Evolutionary conservation across 306 rosid genomes (phyloP).

Genomic region (Notholithocarpus densiflorus): DNA sequence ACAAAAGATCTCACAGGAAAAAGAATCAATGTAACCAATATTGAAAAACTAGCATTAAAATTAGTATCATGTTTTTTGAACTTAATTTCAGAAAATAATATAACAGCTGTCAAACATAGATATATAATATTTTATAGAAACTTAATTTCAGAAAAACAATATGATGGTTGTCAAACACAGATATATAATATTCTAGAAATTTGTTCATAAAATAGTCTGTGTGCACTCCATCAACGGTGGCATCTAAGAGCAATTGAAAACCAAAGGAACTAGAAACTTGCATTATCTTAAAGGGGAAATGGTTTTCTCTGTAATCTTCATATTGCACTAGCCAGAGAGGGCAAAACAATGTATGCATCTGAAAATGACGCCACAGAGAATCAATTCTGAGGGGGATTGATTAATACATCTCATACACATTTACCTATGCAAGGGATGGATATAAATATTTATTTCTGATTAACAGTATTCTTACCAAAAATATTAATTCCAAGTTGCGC

Average conservation of each 20-base stretch:
- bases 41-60: not conserved
- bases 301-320: not conserved
- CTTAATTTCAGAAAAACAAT: no score
- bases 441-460: not conserved
- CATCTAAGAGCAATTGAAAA: not conserved
- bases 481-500: slow-evolving; percentile 83
- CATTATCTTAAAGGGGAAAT: not conserved
- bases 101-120: not conserved
- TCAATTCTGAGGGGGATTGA: not conserved
- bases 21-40: not conserved
- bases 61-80: not conserved
- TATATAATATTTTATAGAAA: not conserved
- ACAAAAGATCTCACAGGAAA: not conserved
- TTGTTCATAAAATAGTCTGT: not conserved
- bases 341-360: not conserved
- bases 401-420: slow-evolving; percentile 2
- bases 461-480: slow-evolving; percentile 56
- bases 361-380: not conserved
- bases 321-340: not conserved
- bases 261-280: not conserved
- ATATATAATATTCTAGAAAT: not conserved
- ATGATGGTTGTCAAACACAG: not conserved
- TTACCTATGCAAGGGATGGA: not conserved
- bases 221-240: not conserved
- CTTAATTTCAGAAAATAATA: not conserved